These are phyloP conservation scores for Coemansia sp. DNA, from an alignment of 192 early-diverging fungal genomes.

Conservation along the genomic window DNA sequence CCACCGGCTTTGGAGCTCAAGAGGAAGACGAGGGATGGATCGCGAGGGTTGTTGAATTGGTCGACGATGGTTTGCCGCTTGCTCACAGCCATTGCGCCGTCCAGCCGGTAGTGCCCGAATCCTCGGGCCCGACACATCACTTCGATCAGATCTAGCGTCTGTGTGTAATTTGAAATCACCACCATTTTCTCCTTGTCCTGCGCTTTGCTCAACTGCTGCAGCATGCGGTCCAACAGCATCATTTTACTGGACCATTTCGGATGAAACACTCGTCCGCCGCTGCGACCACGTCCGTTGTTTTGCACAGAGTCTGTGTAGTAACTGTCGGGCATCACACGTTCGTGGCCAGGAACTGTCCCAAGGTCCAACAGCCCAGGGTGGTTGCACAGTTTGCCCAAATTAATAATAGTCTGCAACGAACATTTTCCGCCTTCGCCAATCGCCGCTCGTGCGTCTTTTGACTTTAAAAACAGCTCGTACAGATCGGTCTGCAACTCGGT, in stretches of 20 bases:
- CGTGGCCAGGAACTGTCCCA: constrained; percentile 61
- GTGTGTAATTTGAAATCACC: constrained; percentile 97
- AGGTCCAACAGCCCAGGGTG: constrained; percentile 89
- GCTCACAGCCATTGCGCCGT: constrained; percentile 87
- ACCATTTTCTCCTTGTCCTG: constrained; percentile 91
- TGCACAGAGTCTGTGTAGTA: constrained; percentile 52
- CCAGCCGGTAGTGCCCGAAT: constrained; percentile 78
- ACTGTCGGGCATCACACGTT: constrained; percentile 56
- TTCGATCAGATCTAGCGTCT: constrained; percentile 94
- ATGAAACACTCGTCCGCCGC: constrained; percentile 42
- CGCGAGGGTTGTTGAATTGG: constrained; percentile 89
- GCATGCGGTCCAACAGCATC: constrained; percentile 76
- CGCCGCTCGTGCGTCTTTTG: constrained; percentile 58
- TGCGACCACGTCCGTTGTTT: neutral
- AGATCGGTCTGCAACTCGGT: constrained; percentile 73
- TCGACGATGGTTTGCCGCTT: constrained; percentile 97
- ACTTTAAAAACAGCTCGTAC: constrained; percentile 79
- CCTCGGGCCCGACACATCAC: constrained; percentile 74
- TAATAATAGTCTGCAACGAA: constrained; percentile 86
- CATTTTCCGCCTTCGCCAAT: constrained; percentile 74
- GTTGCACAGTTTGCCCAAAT: constrained; percentile 96
- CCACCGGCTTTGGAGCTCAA: constrained; percentile 98
- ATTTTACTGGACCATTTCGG: constrained; percentile 90
- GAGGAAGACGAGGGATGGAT: constrained; percentile 88
- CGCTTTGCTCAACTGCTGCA: constrained; percentile 67